Conservation (phyloP, 2,329 filamentous ascomycete genomes). For the Diaporthe sp. region DNA sequence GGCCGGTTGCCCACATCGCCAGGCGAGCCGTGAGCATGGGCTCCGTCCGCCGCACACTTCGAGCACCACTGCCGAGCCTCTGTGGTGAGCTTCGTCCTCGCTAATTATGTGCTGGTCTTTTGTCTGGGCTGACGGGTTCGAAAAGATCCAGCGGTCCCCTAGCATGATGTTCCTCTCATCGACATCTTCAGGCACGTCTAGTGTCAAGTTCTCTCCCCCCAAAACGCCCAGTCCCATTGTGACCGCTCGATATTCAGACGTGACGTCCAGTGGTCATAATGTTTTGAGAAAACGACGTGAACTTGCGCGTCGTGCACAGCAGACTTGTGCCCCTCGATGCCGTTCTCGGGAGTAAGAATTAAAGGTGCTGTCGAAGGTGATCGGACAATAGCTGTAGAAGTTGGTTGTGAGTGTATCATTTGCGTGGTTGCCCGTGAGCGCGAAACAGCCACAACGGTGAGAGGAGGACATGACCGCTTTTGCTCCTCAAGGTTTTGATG, state of each 20-base stretch:
- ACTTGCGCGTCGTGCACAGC: background rate
- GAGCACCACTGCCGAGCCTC: background rate
- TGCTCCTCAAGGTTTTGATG: background rate
- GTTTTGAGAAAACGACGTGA: background rate
- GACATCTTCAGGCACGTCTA: background rate
- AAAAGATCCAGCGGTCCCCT: background rate
- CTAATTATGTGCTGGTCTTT: background rate
- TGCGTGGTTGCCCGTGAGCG: background rate
- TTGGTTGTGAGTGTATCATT: background rate
- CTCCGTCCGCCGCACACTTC: background rate
- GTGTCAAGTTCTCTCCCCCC: slow-evolving; percentile 3
- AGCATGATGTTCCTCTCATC: background rate
- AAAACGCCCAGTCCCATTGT: background rate
- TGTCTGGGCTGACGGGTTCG: background rate
- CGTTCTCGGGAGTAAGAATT: background rate
- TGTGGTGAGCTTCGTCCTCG: background rate
- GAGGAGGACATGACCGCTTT: background rate
- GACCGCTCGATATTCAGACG: background rate
- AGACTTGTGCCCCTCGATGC: background rate
- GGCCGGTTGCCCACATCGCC: background rate
- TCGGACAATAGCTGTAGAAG: background rate
- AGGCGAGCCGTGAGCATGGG: background rate
- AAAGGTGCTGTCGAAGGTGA: background rate
- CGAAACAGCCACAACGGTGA: background rate
- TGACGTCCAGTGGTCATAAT: background rate